Base-by-base conservation (phyloP, 164 flowering plant species). In the Pachysandra terminalis region DNA sequence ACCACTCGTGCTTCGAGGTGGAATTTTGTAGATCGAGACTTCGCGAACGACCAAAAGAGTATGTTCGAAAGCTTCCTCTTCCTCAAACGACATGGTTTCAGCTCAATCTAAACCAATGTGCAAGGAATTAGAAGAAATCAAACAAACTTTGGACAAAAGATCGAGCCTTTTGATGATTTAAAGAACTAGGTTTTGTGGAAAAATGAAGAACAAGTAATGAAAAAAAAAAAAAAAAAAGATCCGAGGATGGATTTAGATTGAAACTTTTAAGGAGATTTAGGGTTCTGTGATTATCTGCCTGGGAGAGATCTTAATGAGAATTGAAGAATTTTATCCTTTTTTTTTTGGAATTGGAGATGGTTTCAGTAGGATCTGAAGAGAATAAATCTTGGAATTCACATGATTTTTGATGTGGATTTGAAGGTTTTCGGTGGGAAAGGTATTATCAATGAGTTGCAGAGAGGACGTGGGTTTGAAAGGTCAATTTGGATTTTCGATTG, bases 11-110 rank as follows among this genome's bases (percentile, higher is more conserved):
- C 82, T 71, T 13, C 99, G 86, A 8, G 99, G 98, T 0, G 97
- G 99, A 78, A 96, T 96, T 76, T 96, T 96, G 89, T 68, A 90
- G 19, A 93, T 87, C 52, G 86, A 61, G 35, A 96, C 99, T 75
- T 96, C 98, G 14, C 99, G 94, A 53, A 93, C 93, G 0, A 96
- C 99, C 61, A 96, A 85, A 49, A 96, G 95, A 1, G 99, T 96
- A 82, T 96, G 99, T 81, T 90, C 95, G 69, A 96, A 78, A 15
- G 90, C 56, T 41, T 90, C 97, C 52, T 87, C 96, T 25, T 88
- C 96, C 56, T 87, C 91, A 66, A 79, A 81, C 71, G 96, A 87
- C 93, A 90, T 88, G 49, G 85, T 59, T 58, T 61, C 32, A 0
- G 27, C 22, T 27, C 26, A 26, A 16, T 58, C 15, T 16, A 45